Evolutionary conservation across 192 early-diverging fungal genomes (phyloP), one percentile per base, ranked within the genome.

Genomic region (Linnemannia elongata): DNA sequence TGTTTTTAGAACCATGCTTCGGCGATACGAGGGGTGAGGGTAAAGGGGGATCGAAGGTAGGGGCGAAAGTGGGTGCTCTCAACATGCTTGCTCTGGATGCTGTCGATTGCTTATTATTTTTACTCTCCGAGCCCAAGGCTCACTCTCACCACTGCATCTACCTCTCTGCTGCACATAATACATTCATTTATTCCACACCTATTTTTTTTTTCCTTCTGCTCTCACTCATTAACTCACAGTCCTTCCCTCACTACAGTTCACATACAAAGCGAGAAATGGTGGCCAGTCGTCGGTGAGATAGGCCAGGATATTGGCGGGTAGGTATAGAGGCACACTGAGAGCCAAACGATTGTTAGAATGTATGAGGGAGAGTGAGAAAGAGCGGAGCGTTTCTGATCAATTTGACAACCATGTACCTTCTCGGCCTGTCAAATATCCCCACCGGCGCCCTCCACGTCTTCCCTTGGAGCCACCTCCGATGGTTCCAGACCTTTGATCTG

Each of bases 41-140:
- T 5, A 45, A 45, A 1, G 44, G 44, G 49, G 20, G 18, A 20
- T 52, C 49, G 49, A 52, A 52, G 49, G 18, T 20, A 20, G 15
- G 24, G 24, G 30, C 4, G 24, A 66, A 66, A 66, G 35, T 66
- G 24, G 27, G 3, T 66, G 60, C 60, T 66, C 60, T 66, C 60
- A 66, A 66, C 60, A 66, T 66, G 30, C 27, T 30, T 27, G 30
- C 27, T 33, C 57, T 27, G n/a, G 60, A 10, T 66, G 30, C 27
- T 3, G 7, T 66, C 60, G 30, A 66, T 33, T 66, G 27, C 30
- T 12, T 63, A 27, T 66, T 30, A 15, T 30, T 33, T 66, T 66
- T 66, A 66, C 60, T 66, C 55, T 60, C 60, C 60, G 27, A 66
- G 60, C 60, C 60, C 60, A 66, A 15, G 27, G 55, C 55, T 66